A percentile compares a stretch with the other conserved stretches of the same genome.
These are phyloP conservation scores for Boletus pseudopeckii DNA, from an alignment of 768 basidiomycete species.

Conservation along the genomic window DNA sequence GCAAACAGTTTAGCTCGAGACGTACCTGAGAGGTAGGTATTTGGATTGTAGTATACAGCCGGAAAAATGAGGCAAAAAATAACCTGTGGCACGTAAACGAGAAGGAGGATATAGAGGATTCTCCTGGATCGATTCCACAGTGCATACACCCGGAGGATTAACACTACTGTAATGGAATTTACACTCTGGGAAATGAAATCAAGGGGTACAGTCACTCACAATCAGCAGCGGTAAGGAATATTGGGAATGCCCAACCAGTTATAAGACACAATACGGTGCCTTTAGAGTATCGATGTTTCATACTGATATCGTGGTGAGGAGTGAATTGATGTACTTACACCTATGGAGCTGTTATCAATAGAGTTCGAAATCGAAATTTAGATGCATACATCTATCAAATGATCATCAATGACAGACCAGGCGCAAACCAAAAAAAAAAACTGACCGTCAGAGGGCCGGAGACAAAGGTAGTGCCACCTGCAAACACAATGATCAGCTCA, in stretches of 20 bases:
- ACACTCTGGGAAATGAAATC: neutral
- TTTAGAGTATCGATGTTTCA: neutral
- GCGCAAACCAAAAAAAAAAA: neutral
- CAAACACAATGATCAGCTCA: neutral
- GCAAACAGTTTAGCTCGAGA: too few species aligned
- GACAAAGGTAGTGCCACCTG: neutral
- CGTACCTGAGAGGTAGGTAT: neutral
- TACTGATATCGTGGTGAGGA: neutral
- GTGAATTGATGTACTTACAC: neutral
- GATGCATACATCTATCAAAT: neutral
- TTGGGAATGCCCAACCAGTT: neutral
- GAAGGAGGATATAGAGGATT: neutral
- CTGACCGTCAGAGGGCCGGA: constrained; percentile 1
- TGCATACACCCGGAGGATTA: neutral
- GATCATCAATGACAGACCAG: neutral
- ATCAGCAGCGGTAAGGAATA: neutral
- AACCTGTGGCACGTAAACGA: neutral
- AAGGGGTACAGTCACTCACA: neutral
- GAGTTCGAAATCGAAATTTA: neutral
- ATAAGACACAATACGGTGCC: neutral
- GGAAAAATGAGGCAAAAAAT: neutral
- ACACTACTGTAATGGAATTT: neutral
- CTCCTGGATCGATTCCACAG: neutral
- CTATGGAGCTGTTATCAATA: neutral
- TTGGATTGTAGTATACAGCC: neutral